Evolutionary conservation across 768 basidiomycete species (phyloP).

Genomic region (Xerocomellus amylosporus): DNA sequence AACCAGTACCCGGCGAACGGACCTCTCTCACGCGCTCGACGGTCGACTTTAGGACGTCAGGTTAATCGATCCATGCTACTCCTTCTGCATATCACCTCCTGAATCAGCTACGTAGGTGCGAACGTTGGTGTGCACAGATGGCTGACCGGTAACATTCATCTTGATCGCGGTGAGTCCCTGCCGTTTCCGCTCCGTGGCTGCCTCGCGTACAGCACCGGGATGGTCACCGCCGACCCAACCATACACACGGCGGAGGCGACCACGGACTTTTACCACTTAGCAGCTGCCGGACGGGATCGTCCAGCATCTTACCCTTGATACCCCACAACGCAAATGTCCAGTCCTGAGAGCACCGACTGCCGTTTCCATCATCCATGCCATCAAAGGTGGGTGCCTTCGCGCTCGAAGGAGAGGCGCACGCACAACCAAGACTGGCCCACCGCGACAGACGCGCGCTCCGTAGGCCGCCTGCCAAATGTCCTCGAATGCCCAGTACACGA

Average conservation of each 20-base stretch:
- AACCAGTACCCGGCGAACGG: conserved; percentile 47
- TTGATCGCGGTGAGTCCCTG: conserved; percentile 72
- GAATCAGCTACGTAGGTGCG: background rate
- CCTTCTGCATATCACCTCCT: conserved; percentile 21
- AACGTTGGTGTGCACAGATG: background rate
- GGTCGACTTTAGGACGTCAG: conserved; percentile 46
- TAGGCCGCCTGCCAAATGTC: conserved; percentile 60
- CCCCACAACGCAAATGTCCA: conserved; percentile 74
- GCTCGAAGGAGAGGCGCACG: too few species aligned
- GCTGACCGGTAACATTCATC: conserved; percentile 63
- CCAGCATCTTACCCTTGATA: conserved; percentile 75
- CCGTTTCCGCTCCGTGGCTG: conserved; percentile 50
- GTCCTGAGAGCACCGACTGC: conserved; percentile 52
- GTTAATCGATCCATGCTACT: conserved; percentile 62
- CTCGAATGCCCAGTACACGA: conserved; percentile 43
- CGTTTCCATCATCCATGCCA: background rate
- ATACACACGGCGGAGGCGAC: conserved; percentile 54
- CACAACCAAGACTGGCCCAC: conserved; percentile 65
- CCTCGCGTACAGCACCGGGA: conserved; percentile 46
- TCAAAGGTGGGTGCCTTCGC: background rate
- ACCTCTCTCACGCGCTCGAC: conserved; percentile 53
- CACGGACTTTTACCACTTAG: conserved; percentile 66
- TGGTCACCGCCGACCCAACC: conserved; percentile 55
- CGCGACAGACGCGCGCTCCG: conserved; percentile 68
- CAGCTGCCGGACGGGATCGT: conserved; percentile 62